Evolutionary conservation across 1,284 basidiomycete genomes (phyloP), one percentile per base, ranked within the genome.

Genomic region (Cystobasidium sp.): DNA sequence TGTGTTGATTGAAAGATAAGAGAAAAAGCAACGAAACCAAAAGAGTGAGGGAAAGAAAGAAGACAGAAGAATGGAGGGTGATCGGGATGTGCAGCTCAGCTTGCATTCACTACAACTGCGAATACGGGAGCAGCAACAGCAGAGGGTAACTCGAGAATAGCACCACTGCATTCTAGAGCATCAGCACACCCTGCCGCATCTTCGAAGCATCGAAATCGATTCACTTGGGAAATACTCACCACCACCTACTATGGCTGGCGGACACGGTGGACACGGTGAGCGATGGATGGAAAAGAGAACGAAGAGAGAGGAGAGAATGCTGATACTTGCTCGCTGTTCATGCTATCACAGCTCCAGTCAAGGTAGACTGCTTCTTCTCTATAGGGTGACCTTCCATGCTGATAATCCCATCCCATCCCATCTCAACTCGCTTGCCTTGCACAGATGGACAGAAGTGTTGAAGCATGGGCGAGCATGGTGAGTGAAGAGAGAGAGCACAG

Each of bases 401-500:
- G n/a, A n/a, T n/a, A n/a, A n/a, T n/a, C n/a, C n/a, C n/a, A n/a
- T n/a, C n/a, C n/a, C n/a, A n/a, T n/a, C n/a, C n/a, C n/a, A n/a
- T n/a, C n/a, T n/a, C n/a, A n/a, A n/a, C n/a, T n/a, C n/a, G n/a
- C 63, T 20, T n/a, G 8, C 14, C 49, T 18, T 24, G 6, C 31
- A 8, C 62, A 75, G 74, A 37, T 71, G n/a, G 74, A 75, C 47
- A 24, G 49, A 5, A 62, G 24, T 8, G 75, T 75, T 1, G 75
- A 75, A 56, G 47, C 62, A 65, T 75, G 75, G 75, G 62, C 52
- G 7, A 46, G n/a, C 41, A 75, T 75, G 75, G 74, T 69, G 49
- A 41, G 69, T 24, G 24, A 44, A 47, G 7, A 4, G 3, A 5
- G 1, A 59, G 1, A n/a, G 22, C 41, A 20, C 12, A 3, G 41